phyloP scores from a whole-genome alignment of 305 asterid species.

The Withania somnifera region DNA sequence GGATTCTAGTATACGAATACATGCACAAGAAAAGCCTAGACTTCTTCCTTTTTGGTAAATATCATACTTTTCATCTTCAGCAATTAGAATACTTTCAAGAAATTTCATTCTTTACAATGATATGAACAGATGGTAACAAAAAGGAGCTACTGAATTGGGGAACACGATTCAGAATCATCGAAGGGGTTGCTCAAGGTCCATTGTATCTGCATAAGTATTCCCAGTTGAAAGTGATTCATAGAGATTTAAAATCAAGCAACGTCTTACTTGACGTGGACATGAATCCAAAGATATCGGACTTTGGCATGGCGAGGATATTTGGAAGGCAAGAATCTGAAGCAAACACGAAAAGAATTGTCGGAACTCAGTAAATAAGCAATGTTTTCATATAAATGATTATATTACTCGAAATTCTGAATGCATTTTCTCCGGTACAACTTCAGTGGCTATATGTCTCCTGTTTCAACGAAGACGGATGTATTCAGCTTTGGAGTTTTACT shows the following conservation, averaged over 20 bases:
- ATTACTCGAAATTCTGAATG: neutral
- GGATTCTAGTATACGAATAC: constrained; percentile 39
- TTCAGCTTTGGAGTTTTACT: constrained; percentile 14
- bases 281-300: constrained; percentile 16
- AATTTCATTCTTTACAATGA: neutral
- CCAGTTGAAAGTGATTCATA: constrained; percentile 4
- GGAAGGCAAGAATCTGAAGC: constrained; percentile 5
- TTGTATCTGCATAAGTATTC: constrained; percentile 13
- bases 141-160: constrained; percentile 6
- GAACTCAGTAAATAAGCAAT: constrained; percentile 1
- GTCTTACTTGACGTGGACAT: constrained; percentile 4
- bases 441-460: constrained; percentile 18
- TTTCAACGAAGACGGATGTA: constrained; percentile 9
- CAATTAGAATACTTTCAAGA: neutral
- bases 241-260: constrained; percentile 5
- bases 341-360: constrained; percentile 6
- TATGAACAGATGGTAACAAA: neutral
- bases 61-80: neutral
- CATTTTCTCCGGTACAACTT: neutral
- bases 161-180: neutral
- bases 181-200: constrained; percentile 12
- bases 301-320: constrained; percentile 16
- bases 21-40: constrained; percentile 47
- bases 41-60: constrained; percentile 31
- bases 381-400: neutral